Conservation (phyloP, 345 rosid species). For the Mercurialis annua region DNA sequence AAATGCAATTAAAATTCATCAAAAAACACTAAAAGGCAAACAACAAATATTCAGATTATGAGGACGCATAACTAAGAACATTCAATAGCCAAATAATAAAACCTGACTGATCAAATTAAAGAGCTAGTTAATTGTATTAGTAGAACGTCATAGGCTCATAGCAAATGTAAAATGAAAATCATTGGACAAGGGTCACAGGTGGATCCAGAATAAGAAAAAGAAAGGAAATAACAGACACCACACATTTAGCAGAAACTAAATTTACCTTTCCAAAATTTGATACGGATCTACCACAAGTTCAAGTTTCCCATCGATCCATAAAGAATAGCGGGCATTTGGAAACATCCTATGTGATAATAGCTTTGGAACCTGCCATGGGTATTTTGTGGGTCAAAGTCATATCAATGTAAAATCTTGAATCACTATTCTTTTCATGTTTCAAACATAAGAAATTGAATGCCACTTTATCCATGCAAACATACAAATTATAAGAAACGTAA, state of each 20-base stretch:
- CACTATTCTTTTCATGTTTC: background rate
- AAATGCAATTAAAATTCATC: background rate
- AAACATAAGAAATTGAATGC: conserved; percentile 1
- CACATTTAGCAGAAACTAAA: too few species aligned
- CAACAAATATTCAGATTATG: background rate
- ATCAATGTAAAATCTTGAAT: conserved; percentile 3
- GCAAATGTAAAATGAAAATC: background rate
- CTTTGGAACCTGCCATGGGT: conserved; percentile 59
- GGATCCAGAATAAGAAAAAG: background rate
- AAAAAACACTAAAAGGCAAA: background rate
- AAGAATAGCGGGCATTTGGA: conserved; percentile 86
- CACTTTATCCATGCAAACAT: background rate
- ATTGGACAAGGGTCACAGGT: background rate
- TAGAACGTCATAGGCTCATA: background rate
- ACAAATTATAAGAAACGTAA: background rate
- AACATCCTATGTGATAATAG: conserved; percentile 81
- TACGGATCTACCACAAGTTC: conserved; percentile 92
- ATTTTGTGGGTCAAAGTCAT: conserved; percentile 23
- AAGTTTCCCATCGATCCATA: conserved; percentile 98
- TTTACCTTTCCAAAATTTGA: conserved; percentile 94
- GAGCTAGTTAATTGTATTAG: background rate
- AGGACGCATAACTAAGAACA: background rate
- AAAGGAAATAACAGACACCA: background rate
- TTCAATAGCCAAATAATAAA: background rate
- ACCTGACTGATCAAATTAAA: background rate